Conservation (phyloP, 306 rosid genomes). For the Medicago arabica region DNA sequence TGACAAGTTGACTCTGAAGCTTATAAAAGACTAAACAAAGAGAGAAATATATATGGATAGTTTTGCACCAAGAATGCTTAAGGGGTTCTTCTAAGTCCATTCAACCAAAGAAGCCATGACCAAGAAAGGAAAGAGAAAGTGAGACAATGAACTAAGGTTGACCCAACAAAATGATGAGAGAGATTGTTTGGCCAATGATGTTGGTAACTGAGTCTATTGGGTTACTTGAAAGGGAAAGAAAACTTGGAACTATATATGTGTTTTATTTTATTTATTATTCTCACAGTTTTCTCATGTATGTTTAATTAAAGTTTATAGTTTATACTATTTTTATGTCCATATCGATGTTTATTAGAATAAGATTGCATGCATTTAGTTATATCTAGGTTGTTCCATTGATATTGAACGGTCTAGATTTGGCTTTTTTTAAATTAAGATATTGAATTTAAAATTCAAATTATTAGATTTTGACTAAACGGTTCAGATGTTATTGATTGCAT, state of each 20-base stretch:
- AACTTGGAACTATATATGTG: background rate
- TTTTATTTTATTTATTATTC: background rate
- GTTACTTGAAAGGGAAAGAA: constrained; percentile 28
- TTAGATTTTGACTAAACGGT: no score
- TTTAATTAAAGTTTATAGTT: background rate
- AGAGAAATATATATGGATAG: constrained; percentile 34
- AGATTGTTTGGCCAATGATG: background rate
- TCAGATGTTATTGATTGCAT: no score
- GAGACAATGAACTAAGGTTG: constrained; percentile 39
- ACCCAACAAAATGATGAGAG: constrained; percentile 29
- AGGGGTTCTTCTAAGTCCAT: background rate
- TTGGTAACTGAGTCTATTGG: background rate
- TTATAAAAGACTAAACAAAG: constrained; percentile 28
- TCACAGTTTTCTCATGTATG: constrained; percentile 16
- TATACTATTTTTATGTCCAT: no score
- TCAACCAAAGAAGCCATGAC: constrained; percentile 29
- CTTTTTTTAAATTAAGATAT: no score
- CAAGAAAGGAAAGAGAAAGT: constrained; percentile 13
- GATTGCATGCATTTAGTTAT: no score
- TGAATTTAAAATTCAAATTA: no score
- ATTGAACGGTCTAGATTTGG: no score
- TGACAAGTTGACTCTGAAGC: constrained; percentile 34
- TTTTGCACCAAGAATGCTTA: constrained; percentile 9
- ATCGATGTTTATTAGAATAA: no score
- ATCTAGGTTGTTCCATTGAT: no score